Base-by-base conservation (phyloP, 2,329 filamentous ascomycete genomes). In the Arthrobotrys pseudoclavata region DNA sequence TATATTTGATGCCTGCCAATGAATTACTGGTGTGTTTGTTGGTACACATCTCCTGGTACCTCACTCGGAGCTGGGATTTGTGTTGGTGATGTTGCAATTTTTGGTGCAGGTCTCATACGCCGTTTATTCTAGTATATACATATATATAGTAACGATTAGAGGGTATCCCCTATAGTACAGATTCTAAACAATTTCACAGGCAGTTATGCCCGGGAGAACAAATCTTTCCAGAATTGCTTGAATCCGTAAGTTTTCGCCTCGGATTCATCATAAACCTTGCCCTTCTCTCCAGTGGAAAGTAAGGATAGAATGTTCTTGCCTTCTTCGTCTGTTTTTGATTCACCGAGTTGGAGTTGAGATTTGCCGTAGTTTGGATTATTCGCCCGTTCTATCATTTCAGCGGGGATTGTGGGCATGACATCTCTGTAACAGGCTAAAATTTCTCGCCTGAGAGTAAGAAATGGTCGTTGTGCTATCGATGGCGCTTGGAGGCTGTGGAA, bases 391-490 rank as follows among this genome's bases (percentile, higher is more conserved):
- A 87, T 87, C 76, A 98, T 96, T 79, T 90, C 90, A 1, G 87
- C 86, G 0, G 93, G 89, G 3, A 98, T 84, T 55, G 87, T 85
- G 0, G 93, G 93, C 5, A 95, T 95, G 0, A 97, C 91, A 76
- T 97, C 94, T 0, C 93, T 91, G 82, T 90, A 98, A 83, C 94
- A 97, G 1, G 88, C 86, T 31, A 87, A 87, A 15, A 98, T 86
- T 84, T 99, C 96, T 60, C 95, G 89, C 52, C 94, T 89, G 6
- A 98, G 88, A 1, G 87, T 90, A 82, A 93, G 94, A 83, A 98
- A 98, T 0, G 95, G 93, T 83, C 97, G 97, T 84, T 96, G 96
- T 1, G 95, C 94, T 1, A 97, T 87, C 68, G 93, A 91, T 0
- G 96, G 96, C 0, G 96, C 95, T 90, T 97, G 95, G 2, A 98